These are phyloP conservation scores for Starmera caribaea DNA, from an alignment of 805 yeast species.

Conservation along the genomic window DNA sequence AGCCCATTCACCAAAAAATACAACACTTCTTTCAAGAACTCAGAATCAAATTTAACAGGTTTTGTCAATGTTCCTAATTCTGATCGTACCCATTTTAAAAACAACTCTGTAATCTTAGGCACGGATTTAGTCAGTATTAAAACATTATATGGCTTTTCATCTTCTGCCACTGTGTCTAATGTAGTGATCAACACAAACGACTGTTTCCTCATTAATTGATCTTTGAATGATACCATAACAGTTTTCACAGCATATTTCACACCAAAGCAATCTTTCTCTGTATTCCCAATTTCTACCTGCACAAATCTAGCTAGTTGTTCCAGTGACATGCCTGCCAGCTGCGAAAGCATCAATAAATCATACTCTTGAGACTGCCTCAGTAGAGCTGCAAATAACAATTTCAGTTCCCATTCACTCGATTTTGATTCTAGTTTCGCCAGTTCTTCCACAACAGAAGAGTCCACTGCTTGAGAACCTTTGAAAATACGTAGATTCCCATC, in stretches of 20 bases:
- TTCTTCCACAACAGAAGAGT: no score
- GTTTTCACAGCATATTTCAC: conserved; percentile 2
- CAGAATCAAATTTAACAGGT: conserved; percentile 15
- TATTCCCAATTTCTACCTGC: no score
- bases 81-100: conserved; percentile 20
- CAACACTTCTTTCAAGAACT: conserved; percentile 15
- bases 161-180: background rate
- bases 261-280: no score
- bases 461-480: no score
- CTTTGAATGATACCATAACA: conserved; percentile 10
- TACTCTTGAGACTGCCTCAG: no score
- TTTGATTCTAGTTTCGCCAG: no score
- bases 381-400: no score
- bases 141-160: conserved; percentile 4
- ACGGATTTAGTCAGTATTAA: conserved; percentile 6
- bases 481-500: no score
- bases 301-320: no score
- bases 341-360: no score
- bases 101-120: conserved; percentile 10
- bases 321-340: no score
- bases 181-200: conserved; percentile 6
- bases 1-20: conserved; percentile 14
- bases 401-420: no score
- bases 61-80: conserved; percentile 17
- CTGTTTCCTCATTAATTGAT: conserved; percentile 5